Evolutionary conservation across 495 filamentous ascomycete genomes (phyloP).

Genomic region (Xylaria castorea): DNA sequence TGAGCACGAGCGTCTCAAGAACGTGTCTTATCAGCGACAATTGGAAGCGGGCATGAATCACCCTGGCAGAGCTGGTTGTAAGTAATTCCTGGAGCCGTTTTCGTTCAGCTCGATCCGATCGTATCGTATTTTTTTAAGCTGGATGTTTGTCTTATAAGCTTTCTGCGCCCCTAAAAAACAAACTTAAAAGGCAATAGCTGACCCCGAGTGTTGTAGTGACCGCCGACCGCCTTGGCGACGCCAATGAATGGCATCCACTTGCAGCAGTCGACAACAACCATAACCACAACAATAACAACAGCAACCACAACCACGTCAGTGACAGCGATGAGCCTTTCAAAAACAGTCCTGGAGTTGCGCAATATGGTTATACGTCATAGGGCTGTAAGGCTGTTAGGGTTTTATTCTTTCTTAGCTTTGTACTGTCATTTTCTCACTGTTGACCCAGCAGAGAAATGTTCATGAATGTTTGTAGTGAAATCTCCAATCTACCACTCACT

Average conservation of each 20-base stretch:
- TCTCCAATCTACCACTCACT: too few species aligned
- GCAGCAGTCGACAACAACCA: neutral
- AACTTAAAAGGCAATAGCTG: neutral
- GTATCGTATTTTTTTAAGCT: neutral
- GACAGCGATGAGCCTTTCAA: slow-evolving; percentile 4
- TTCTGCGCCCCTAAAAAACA: neutral
- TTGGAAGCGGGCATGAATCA: slow-evolving; percentile 55
- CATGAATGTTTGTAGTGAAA: neutral
- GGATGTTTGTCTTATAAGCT: neutral
- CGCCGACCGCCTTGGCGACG: slow-evolving; percentile 54
- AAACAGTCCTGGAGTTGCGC: too few species aligned
- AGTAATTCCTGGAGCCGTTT: neutral
- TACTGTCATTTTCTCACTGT: neutral
- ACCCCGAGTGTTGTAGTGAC: slow-evolving; percentile 36
- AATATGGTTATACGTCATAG: too few species aligned
- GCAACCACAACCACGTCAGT: neutral
- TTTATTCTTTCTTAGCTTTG: neutral
- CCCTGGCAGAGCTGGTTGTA: slow-evolving; percentile 53
- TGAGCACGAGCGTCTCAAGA: slow-evolving; percentile 55
- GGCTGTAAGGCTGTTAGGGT: neutral
- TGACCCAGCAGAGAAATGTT: neutral
- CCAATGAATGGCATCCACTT: slow-evolving; percentile 36
- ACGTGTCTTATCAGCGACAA: slow-evolving; percentile 59
- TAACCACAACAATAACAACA: neutral
- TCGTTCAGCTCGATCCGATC: neutral